These are phyloP conservation scores for Xylariales sp. DNA, from an alignment of 2,329 filamentous ascomycete species.

Conservation along the genomic window DNA sequence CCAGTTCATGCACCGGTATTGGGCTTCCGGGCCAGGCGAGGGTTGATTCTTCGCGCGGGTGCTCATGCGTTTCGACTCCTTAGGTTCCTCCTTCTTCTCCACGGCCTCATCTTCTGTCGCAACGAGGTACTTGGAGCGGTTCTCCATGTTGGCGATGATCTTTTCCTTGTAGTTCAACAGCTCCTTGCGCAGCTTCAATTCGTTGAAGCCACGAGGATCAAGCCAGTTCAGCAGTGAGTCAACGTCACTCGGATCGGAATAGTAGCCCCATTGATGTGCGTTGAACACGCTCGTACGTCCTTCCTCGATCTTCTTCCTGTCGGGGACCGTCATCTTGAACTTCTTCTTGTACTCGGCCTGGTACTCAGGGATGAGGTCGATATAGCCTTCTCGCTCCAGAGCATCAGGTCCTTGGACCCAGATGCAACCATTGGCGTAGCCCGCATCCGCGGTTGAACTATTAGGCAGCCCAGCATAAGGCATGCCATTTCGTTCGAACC, in stretches of 20 bases:
- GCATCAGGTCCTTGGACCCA: constrained; percentile 97
- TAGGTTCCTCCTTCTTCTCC: constrained; percentile 26
- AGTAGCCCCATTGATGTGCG: constrained; percentile 86
- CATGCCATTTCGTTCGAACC: constrained; percentile 99
- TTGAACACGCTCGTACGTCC: constrained; percentile 71
- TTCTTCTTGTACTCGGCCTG: constrained; percentile 71
- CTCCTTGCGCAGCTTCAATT: constrained; percentile 84
- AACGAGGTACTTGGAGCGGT: constrained; percentile 68
- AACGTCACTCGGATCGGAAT: constrained; percentile 72
- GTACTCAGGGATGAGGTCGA: constrained; percentile 68
- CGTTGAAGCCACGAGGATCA: constrained; percentile 79
- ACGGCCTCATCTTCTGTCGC: constrained; percentile 36
- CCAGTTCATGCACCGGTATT: constrained; percentile 49
- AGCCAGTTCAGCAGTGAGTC: constrained; percentile 83
- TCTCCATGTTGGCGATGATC: constrained; percentile 76
- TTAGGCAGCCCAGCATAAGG: constrained; percentile 83
- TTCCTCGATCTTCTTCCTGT: constrained; percentile 84
- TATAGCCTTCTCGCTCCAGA: constrained; percentile 79
- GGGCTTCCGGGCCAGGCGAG: constrained; percentile 37
- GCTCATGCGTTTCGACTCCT: constrained; percentile 36
- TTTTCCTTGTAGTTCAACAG: constrained; percentile 69
- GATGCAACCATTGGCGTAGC: constrained; percentile 88
- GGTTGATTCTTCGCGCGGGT: constrained; percentile 42
- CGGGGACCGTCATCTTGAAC: constrained; percentile 77
- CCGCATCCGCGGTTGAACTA: constrained; percentile 81